Evolutionary conservation across 2,329 filamentous ascomycete species (phyloP), one percentile per base, ranked within the genome.

Genomic region (Fusarium algeriense): DNA sequence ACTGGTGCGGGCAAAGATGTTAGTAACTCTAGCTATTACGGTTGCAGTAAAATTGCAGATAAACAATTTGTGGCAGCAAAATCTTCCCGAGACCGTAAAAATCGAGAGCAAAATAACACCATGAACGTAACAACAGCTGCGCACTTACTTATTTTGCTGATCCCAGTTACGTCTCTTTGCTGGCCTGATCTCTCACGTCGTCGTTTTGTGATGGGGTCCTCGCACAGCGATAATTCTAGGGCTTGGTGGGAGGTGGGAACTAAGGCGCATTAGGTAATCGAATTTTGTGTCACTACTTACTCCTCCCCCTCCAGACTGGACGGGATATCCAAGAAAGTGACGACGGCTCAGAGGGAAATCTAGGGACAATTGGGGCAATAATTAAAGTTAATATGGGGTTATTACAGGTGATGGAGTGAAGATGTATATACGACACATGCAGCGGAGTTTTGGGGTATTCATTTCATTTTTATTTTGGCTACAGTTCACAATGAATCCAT

Each of bases 191-290:
- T 73, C 71, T 73, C 72, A 70, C 77, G 75, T 81, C 74, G 72
- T 76, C 77, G 78, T 78, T 82, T 82, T 83, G 80, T 83, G 81
- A 79, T 80, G 76, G 65, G 73, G 77, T 79, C 78, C 76, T 75
- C 76, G 74, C 76, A 76, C 76, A 76, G 78, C 77, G 78, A 83
- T 83, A 81, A 81, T 73, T 83, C 81, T 83, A 84, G 82, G 82
- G 82, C 81, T 84, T 83, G 80, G 79, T 80, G 80, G 74, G 53
- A 75, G 76, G 74, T 70, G 73, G 63, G 67, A 76, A 79, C 80
- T 83, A 82, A 79, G 48, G 78, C 70, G 38, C 62, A 82, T 83
- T 83, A 81, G 78, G 81, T 80, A 83, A 81, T 80, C 81, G 78
- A 46, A 37, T 57, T 73, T 65, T 64, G 59, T 54, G 58, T 48